These are phyloP conservation scores for Rhizopus stolonifer DNA, from an alignment of 371 early-diverging fungal genomes.

Conservation along the genomic window DNA sequence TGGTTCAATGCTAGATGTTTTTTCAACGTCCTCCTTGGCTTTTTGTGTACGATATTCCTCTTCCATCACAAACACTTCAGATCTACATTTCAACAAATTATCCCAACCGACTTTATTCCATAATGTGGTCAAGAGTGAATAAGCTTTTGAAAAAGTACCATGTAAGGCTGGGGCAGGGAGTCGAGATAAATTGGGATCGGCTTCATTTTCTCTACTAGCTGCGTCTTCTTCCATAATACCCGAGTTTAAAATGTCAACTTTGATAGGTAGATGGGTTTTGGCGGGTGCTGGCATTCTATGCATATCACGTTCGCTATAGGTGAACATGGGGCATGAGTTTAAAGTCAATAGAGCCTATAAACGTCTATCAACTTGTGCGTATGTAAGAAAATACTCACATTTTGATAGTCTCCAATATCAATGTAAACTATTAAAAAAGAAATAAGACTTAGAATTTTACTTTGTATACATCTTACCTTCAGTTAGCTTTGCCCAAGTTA, in stretches of 20 bases:
- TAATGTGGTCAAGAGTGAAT: slow-evolving; percentile 76
- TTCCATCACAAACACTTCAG: slow-evolving; percentile 95
- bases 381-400: too few species aligned
- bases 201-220: slow-evolving; percentile 66
- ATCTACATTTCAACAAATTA: slow-evolving; percentile 82
- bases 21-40: slow-evolving; percentile 59
- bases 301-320: slow-evolving; percentile 85
- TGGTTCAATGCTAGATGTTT: slow-evolving; percentile 5
- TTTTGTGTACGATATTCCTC: slow-evolving; percentile 90
- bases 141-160: slow-evolving; percentile 90
- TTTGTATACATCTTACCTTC: too few species aligned
- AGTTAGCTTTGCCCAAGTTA: slow-evolving; percentile 93
- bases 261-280: slow-evolving; percentile 76
- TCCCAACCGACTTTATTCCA: slow-evolving; percentile 92
- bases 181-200: slow-evolving; percentile 65
- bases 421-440: slow-evolving; percentile 61
- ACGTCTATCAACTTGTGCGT: too few species aligned
- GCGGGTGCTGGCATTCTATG: slow-evolving; percentile 88
- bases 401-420: slow-evolving; percentile 79
- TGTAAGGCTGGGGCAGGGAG: slow-evolving; percentile 87
- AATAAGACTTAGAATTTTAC: not conserved
- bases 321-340: slow-evolving; percentile 97
- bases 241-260: slow-evolving; percentile 60
- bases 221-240: slow-evolving; percentile 73
- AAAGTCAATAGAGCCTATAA: slow-evolving; percentile 87